Conservation (phyloP, 306 rosid genomes). For the Cucurbita pepo region DNA sequence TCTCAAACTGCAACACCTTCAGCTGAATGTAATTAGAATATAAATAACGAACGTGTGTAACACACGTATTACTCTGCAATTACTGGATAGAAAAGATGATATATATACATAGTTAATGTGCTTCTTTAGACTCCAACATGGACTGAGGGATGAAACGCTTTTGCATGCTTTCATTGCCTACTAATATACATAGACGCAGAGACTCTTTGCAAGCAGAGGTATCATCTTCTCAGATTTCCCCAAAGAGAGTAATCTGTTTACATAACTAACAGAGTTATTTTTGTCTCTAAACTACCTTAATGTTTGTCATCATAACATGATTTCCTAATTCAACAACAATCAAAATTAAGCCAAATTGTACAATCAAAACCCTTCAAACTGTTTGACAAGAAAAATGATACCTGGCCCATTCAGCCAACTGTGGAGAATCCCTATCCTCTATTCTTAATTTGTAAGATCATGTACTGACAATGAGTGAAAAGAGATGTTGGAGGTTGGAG, state of each 20-base stretch:
- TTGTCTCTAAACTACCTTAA: background rate
- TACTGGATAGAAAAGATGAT: background rate
- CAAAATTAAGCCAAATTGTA: background rate
- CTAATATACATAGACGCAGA: background rate
- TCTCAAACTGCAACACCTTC: constrained; percentile 5
- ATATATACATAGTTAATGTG: background rate
- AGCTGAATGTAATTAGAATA: constrained; percentile 3
- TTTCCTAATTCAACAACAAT: background rate
- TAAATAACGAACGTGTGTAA: background rate
- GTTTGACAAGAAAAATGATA: background rate
- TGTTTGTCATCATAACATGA: background rate
- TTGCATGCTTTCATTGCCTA: constrained; percentile 2
- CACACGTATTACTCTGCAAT: background rate
- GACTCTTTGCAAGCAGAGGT: background rate
- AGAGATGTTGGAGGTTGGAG: background rate
- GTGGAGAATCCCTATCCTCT: background rate
- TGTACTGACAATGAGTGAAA: background rate
- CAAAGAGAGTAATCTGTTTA: background rate
- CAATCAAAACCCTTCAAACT: background rate
- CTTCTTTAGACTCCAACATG: background rate
- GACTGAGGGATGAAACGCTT: background rate
- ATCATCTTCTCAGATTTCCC: background rate
- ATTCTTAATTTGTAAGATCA: background rate
- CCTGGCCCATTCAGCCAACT: background rate
- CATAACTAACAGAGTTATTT: background rate